Evolutionary conservation across 2,329 filamentous ascomycete species (phyloP), one percentile per base, ranked within the genome.

Genomic region (Arthrinium puccinioides): DNA sequence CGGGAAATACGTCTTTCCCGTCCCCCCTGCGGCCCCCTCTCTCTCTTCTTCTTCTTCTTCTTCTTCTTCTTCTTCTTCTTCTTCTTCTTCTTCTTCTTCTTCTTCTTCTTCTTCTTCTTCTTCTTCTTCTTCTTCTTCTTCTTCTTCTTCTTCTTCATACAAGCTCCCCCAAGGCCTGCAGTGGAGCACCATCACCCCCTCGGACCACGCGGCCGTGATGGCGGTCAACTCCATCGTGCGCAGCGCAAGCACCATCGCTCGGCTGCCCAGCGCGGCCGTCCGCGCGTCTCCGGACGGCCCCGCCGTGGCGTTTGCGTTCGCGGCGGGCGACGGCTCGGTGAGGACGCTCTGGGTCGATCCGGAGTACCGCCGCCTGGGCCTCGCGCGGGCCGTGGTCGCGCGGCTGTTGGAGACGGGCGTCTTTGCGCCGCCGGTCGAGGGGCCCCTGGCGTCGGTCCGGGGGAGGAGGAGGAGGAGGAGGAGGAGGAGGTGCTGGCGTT

Each of bases 281-380:
- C 35, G 35, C 18, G 11, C 25, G 3, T 10, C 33, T 3, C 26
- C 26, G 16, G 14, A n/a, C n/a, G 33, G 33, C 15, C 24, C 20
- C n/a, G 35, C 35, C 2, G 35, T 29, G 24, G 35, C 35, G 24
- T 37, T 37, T 14, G 35, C 35, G 16, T 37, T 37, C 19, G 35
- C 35, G 24, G 25, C 35, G 16, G 26, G 24, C 14, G 35, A 37
- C 19, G 35, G 35, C 13, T 28, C 24, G 16, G 35, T 37, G 1
- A 16, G 35, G 7, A 37, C 35, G 1, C 8, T 37, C 24, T 20
- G 29, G 18, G 35, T 37, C 13, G 35, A 37, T 10, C 35, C 35
- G 26, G 35, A 11, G 7, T 29, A 37, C 25, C 23, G 35, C 4
- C 23, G 35, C 8, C 35, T 6, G 20, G 35, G 35, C 13, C 19